Evolutionary conservation across 2,329 filamentous ascomycete species (phyloP).

Genomic region (Colletotrichum musicola): DNA sequence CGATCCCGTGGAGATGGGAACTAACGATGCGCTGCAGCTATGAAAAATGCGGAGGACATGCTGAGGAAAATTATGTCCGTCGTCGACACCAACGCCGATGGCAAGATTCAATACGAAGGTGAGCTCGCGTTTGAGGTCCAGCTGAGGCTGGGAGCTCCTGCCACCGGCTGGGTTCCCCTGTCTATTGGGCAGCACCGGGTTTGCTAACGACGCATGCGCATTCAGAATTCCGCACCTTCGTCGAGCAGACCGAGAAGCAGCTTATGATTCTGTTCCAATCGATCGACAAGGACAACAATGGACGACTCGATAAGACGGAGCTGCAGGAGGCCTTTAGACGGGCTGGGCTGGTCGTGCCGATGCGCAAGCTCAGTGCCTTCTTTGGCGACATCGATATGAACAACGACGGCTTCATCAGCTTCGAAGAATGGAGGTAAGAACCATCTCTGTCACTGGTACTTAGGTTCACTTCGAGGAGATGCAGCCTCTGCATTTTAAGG

Average conservation of each 20-base stretch:
- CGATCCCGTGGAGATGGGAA: conserved; percentile 7
- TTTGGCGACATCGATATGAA: conserved; percentile 92
- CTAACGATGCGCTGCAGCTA: conserved; percentile 54
- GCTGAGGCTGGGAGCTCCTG: conserved; percentile 25
- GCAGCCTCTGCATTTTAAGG: background rate
- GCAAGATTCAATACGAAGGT: conserved; percentile 93
- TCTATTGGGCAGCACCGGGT: conserved; percentile 6
- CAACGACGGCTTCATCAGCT: conserved; percentile 87
- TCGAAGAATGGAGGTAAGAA: conserved; percentile 94
- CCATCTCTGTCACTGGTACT: background rate
- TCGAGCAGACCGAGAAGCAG: conserved; percentile 87
- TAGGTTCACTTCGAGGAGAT: background rate
- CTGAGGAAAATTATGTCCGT: conserved; percentile 83
- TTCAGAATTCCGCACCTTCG: conserved; percentile 89
- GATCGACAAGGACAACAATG: conserved; percentile 89
- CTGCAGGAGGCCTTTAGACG: conserved; percentile 81
- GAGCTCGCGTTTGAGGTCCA: conserved; percentile 47
- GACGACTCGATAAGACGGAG: conserved; percentile 88
- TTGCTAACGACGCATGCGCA: conserved; percentile 31
- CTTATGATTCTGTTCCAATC: conserved; percentile 84
- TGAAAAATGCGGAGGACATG: conserved; percentile 93
- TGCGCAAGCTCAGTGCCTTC: conserved; percentile 83
- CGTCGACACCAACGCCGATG: conserved; percentile 89
- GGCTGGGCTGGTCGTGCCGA: conserved; percentile 83
- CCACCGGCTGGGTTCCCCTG: conserved; percentile 19